Base-by-base conservation (phyloP, 345 rosid species). In the Ceriops zippeliana region DNA sequence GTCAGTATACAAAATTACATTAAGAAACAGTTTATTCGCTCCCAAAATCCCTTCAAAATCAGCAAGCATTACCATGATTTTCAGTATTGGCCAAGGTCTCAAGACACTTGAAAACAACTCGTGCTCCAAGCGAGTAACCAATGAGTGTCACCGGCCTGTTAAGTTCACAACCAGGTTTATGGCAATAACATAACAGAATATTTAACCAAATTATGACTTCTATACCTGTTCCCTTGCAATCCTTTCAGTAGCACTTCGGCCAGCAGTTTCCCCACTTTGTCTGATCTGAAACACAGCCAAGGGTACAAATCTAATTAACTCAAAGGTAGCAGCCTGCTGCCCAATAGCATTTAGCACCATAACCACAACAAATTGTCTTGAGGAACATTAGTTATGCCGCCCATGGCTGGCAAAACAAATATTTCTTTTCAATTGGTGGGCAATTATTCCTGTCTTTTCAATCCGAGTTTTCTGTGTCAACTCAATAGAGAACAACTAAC, bases 61-160 rank as follows among this genome's bases (percentile, higher is more conserved):
- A n/a, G 27, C 37, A 52, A 38, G 19, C 5, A 52, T 58, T 88
- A 91, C 99, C 99, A 71, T 70, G 80, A 61, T 79, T 79, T 76
- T 91, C 96, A n/a, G 90, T 86, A 81, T 87, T 89, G 3, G 96
- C 91, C 81, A 95, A 78, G 66, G 78, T 65, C 71, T 95, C 84
- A 31, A 95, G 96, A 77, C 99, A 95, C 78, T 90, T 95, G 78
- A 91, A 91, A 65, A 95, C 82, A 63, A 90, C 90, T 42, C 97
- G 86, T 17, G 97, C 97, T 69, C 99, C 99, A 65, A 95, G 96
- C 20, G 97, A 95, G 66, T 76, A 95, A 53, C 97, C 97, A 71
- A 91, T 83, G 9, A 95, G 96, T 1, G 96, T 91, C 73, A 91
- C 89, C 30, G 99, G 99, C 86, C 99, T 93, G 78, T 67, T 66